Evolutionary conservation across 768 basidiomycete species (phyloP), one percentile per base, ranked within the genome.

Genomic region (Ramaria sp.): DNA sequence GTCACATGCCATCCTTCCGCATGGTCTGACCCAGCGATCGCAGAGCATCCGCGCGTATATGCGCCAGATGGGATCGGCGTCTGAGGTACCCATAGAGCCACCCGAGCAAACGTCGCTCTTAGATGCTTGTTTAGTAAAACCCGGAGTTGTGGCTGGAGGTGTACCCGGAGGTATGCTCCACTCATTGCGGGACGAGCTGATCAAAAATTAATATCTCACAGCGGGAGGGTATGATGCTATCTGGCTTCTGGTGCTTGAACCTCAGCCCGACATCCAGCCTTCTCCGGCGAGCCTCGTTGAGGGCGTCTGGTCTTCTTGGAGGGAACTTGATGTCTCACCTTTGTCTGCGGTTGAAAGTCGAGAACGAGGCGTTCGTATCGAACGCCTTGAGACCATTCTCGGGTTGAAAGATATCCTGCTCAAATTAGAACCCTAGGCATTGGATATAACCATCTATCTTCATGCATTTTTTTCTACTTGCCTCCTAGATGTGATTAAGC

Each of bases 171-270:
- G 94, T 93, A 65, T 63, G 86, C 68, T 4, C 13, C 31, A 33
- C 39, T 53, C 20, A 1, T 43, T 19, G 3, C 37, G 17, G 19
- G 22, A 33, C 31, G 20, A 30, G 42, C 30, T 53, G 24, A 10
- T 19, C 34, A 54, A 61, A 43, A 61, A 7, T 45, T 10, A 34
- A 52, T 41, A 53, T 27, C 45, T 7, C 37, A 54, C 62, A 97
- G 96, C 96, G 53, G 96, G 96, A 10, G 96, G 96, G 1, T 98
- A 89, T 69, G 96, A 99, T 66, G 96, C 96, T 7, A 80, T 98
- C 58, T 98, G 93, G 91, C 73, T 99, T 5, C 79, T 99, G 15
- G 80, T 93, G 17, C 78, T 87, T 64, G 84, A 87, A 48, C 78
- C 82, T 38, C 15, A 19, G 51, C 63, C 71, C 59, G 69, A 71